These are phyloP conservation scores for Euphorbia celastroides DNA, from an alignment of 441 rosid species.

Conservation along the genomic window DNA sequence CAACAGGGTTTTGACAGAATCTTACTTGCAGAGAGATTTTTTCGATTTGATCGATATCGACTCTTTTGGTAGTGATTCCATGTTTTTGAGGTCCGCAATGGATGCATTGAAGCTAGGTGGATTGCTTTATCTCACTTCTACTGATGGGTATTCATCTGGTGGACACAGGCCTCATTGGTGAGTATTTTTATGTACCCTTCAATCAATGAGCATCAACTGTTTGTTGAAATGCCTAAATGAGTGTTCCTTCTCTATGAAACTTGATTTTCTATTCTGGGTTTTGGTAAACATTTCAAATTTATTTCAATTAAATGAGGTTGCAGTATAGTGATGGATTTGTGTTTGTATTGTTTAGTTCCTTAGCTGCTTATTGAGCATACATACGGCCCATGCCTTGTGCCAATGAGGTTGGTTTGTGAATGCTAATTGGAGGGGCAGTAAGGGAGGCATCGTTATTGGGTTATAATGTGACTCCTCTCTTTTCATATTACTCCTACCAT, in stretches of 20 bases:
- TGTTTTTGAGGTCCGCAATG: conserved; percentile 69
- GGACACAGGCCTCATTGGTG: conserved; percentile 88
- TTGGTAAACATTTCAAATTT: not conserved
- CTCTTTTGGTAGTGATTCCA: conserved; percentile 86
- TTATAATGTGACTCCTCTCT: conserved; percentile 64
- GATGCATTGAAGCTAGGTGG: conserved; percentile 57
- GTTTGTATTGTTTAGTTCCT: conserved; percentile 42
- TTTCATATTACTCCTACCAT: conserved; percentile 80
- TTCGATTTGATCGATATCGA: conserved; percentile 89
- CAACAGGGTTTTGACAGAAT: conserved; percentile 51
- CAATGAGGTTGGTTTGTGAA: conserved; percentile 85
- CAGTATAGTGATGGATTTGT: conserved; percentile 6
- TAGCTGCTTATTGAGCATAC: conserved; percentile 88
- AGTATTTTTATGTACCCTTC: conserved; percentile 21
- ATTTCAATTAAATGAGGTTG: not conserved
- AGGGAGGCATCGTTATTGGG: conserved; percentile 84
- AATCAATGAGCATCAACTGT: not conserved
- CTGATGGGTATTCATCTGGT: conserved; percentile 87
- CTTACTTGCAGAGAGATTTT: conserved; percentile 59
- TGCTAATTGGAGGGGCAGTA: conserved; percentile 89
- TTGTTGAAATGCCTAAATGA: conserved; percentile 4
- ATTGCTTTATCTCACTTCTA: conserved; percentile 72
- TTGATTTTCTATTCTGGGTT: not conserved
- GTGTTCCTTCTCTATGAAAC: not conserved
- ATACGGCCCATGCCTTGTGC: conserved; percentile 83